Percentiles rank a stretch among this genome's conserved stretches.
Conservation (phyloP, 129 eudicot genomes). For the Pseudognaphalium luteoalbum region DNA sequence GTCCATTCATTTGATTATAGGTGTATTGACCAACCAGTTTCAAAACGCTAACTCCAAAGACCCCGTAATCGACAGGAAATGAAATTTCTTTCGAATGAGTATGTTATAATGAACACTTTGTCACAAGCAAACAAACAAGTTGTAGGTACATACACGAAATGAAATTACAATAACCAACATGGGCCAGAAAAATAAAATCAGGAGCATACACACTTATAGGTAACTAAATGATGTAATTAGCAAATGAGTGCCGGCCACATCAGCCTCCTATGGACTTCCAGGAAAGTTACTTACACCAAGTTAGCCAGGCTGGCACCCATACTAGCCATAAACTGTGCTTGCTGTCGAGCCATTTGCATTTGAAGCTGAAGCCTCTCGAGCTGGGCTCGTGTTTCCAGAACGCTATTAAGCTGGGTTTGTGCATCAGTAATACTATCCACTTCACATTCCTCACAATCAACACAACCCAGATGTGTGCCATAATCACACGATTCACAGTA, state of each 20-base stretch:
- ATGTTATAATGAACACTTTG: background rate
- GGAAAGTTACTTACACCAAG: conserved; percentile 19
- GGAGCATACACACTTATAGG: background rate
- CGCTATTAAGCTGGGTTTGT: conserved; percentile 26
- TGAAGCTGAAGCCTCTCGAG: conserved; percentile 41
- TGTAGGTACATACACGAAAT: conserved; percentile 1
- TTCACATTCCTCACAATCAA: conserved; percentile 39
- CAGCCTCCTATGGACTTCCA: background rate
- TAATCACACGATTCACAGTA: conserved; percentile 57
- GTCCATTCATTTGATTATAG: too few species aligned
- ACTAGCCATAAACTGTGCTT: conserved; percentile 36
- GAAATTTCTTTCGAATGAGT: background rate
- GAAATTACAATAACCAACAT: background rate
- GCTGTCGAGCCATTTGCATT: conserved; percentile 38
- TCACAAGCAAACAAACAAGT: conserved; percentile 5
- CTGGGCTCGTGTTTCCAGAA: conserved; percentile 35
- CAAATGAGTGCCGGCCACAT: background rate
- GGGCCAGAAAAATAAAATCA: background rate
- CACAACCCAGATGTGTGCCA: conserved; percentile 69
- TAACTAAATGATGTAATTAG: background rate
- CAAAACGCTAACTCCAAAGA: background rate
- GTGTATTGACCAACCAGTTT: background rate
- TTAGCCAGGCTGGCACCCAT: conserved; percentile 36
- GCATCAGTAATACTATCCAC: conserved; percentile 17
- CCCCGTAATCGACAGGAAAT: background rate